Evolutionary conservation across 179 eudicot species (phyloP), one percentile per base, ranked within the genome.

Genomic region (Heliamphora pulchella): DNA sequence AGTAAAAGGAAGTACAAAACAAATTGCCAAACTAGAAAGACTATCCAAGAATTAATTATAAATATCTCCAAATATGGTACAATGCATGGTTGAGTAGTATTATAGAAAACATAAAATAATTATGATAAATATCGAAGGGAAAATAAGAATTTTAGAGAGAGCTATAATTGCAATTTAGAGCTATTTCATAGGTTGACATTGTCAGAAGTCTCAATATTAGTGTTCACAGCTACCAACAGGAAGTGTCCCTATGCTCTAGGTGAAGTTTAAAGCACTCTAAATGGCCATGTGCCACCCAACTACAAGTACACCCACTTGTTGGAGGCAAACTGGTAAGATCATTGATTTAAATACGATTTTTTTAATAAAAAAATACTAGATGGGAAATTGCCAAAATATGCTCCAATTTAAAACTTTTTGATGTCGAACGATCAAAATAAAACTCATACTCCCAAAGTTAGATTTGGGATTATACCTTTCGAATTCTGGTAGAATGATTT

Each of bases 261-360:
- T 72, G 75, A 48, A 50, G 39, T 4, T 20, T 20, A 72, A 20
- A 71, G 8, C 59, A 71, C 14, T 51, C 43, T 51, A 72, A 48
- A 50, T 50, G 75, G 77, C 4, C 44, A 31, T 18, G 17, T 71
- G 4, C 76, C 76, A 73, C 43, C 65, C 65, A 74, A 55, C n/a
- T 39, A 41, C 31, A 39, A 74, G 9, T 74, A 22, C 64, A 57
- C 48, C 55, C 41, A 31, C 5, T n/a, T 20, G 22, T 20, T 20
- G 22, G 22, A 20, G 22, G 22, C 22, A 20, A 20, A 20, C 22
- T 20, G 22, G 22, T 20, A 20, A 20, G 22, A 20, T 20, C 22
- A 20, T 20, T 20, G 22, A 20, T 20, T 20, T 20, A 20, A 20
- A 20, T 20, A 20, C 22, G 22, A 20, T 20, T 20, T 20, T 20